Evolutionary conservation across 352 stramenopile species (phyloP).

Genomic region (Phytophthora megakarya): DNA sequence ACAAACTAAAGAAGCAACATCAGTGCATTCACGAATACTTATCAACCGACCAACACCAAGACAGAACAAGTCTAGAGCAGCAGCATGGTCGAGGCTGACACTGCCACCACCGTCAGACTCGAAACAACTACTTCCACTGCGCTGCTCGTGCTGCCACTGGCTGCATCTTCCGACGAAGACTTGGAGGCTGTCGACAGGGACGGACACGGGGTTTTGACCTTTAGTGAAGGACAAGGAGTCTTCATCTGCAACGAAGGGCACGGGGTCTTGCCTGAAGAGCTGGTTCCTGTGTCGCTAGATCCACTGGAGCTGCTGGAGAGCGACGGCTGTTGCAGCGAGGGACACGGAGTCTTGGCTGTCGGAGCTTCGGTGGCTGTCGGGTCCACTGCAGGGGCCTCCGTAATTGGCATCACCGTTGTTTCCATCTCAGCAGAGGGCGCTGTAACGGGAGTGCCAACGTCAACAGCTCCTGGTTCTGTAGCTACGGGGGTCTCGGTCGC

Average conservation of each 20-base stretch:
- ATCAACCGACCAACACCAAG: constrained; percentile 22
- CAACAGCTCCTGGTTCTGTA: neutral
- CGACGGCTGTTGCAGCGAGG: constrained; percentile 34
- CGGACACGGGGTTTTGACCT: constrained; percentile 27
- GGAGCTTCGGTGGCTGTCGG: neutral
- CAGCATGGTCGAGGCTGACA: constrained; percentile 23
- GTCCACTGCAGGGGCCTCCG: constrained; percentile 7
- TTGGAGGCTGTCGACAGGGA: constrained; percentile 32
- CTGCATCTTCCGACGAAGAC: constrained; percentile 27
- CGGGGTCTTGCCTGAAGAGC: constrained; percentile 27
- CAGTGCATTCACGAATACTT: constrained; percentile 26
- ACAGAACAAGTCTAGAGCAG: constrained; percentile 30
- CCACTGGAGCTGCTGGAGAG: constrained; percentile 25
- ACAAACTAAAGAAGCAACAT: constrained; percentile 8
- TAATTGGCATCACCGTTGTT: neutral
- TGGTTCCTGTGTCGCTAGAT: constrained; percentile 15
- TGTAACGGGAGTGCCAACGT: neutral
- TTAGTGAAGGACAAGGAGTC: constrained; percentile 21
- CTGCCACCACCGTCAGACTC: constrained; percentile 10
- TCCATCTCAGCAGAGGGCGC: neutral
- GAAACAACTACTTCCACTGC: constrained; percentile 5
- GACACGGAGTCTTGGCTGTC: constrained; percentile 35
- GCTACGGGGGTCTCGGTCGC: neutral
- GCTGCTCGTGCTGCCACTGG: constrained; percentile 18
- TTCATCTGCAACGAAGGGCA: constrained; percentile 37